These are phyloP conservation scores for Sporisorium graminicola DNA, from an alignment of 1,284 basidiomycete genomes.

Conservation along the genomic window DNA sequence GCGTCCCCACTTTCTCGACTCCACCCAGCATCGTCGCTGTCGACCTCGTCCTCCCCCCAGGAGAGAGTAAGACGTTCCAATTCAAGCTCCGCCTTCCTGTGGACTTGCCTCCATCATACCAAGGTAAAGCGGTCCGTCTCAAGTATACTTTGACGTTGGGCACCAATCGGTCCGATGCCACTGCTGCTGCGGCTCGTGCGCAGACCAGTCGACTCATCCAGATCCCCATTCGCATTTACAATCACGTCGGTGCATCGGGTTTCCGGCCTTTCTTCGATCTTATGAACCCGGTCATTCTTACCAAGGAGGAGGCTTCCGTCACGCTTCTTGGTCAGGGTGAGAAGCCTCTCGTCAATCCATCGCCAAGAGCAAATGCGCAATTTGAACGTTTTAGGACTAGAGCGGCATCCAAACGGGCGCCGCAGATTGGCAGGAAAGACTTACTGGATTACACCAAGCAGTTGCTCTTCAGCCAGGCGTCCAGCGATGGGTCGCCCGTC, in stretches of 20 bases:
- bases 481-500: constrained; percentile 5
- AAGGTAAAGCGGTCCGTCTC: constrained; percentile 84
- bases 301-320: constrained; percentile 66
- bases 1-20: constrained; percentile 82
- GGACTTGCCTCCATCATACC: constrained; percentile 88
- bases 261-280: constrained; percentile 70
- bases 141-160: constrained; percentile 89
- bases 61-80: constrained; percentile 79
- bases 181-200: constrained; percentile 31
- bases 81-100: constrained; percentile 71
- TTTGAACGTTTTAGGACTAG: not conserved
- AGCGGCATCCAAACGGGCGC: not conserved
- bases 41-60: constrained; percentile 81
- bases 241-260: constrained; percentile 75
- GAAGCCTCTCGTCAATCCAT: not conserved
- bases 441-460: constrained; percentile 31
- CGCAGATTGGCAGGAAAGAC: constrained; percentile 21
- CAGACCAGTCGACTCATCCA: constrained; percentile 83
- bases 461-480: constrained; percentile 15
- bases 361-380: not conserved
- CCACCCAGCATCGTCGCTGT: constrained; percentile 87
- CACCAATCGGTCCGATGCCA: constrained; percentile 76
- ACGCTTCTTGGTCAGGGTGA: constrained; percentile 17
- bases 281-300: constrained; percentile 70
- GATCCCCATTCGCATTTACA: constrained; percentile 87